phyloP scores from a whole-genome alignment of 768 basidiomycete species.

The Lactarius vividus region DNA sequence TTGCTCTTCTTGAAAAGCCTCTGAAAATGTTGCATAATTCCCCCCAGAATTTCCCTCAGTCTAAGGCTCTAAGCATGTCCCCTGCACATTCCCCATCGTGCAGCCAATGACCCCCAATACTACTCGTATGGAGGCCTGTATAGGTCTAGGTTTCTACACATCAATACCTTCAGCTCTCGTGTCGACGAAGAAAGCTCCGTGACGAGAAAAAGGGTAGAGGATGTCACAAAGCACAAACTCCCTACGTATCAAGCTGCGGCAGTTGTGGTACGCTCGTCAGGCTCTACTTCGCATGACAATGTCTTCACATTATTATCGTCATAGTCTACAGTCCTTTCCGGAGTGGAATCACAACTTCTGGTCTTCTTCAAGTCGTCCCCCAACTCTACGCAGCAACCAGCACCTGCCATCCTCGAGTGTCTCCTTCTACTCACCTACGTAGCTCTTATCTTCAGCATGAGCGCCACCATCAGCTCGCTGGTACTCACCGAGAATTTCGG shows the following conservation, averaged over 20 bases:
- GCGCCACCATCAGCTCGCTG: slow-evolving; percentile 24
- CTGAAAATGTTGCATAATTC: neutral
- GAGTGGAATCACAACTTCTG: slow-evolving; percentile 24
- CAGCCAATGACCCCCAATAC: neutral
- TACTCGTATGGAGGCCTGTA: neutral
- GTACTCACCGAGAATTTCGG: slow-evolving; percentile 24
- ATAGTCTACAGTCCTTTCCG: slow-evolving; percentile 23
- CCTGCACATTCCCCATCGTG: neutral
- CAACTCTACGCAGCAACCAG: neutral
- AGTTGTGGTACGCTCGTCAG: slow-evolving; percentile 18
- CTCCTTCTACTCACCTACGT: slow-evolving; percentile 25
- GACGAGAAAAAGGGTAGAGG: slow-evolving; percentile 6
- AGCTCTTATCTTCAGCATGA: slow-evolving; percentile 25
- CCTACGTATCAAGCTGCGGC: slow-evolving; percentile 22
- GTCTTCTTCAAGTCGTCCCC: slow-evolving; percentile 15
- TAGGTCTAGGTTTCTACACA: neutral
- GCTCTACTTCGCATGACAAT: too few species aligned
- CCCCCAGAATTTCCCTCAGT: neutral
- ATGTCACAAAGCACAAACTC: slow-evolving; percentile 12
- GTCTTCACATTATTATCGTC: neutral
- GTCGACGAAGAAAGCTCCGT: neutral
- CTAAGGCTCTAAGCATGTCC: slow-evolving; percentile 9
- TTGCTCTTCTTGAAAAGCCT: neutral
- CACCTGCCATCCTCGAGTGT: neutral
- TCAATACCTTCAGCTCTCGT: neutral